Percentiles rank a stretch among this genome's conserved stretches.
Evolutionary conservation across 2,329 filamentous ascomycete species (phyloP).

Genomic region (Fusarium sambucinum): DNA sequence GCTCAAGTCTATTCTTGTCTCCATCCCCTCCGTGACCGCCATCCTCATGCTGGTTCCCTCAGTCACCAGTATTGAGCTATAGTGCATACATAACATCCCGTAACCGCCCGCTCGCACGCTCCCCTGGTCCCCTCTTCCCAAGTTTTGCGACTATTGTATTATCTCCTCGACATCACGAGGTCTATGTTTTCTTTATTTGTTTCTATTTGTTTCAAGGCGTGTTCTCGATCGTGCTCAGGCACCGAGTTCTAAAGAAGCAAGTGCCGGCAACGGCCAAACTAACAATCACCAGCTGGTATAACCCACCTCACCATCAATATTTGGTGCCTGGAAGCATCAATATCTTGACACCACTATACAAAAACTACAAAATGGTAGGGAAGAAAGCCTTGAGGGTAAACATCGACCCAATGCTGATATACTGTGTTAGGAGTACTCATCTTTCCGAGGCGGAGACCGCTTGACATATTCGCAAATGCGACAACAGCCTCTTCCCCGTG

Average conservation of each 20-base stretch:
- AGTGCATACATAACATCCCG: slow-evolving; percentile 62
- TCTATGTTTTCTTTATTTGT: slow-evolving; percentile 47
- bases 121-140: slow-evolving; percentile 52
- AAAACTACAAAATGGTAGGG: slow-evolving; percentile 52
- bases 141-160: slow-evolving; percentile 57
- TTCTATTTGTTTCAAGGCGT: slow-evolving; percentile 50
- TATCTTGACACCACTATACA: slow-evolving; percentile 13
- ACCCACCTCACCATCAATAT: slow-evolving; percentile 28
- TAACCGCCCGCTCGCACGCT: slow-evolving; percentile 57
- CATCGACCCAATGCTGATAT: slow-evolving; percentile 4
- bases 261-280: slow-evolving; percentile 56
- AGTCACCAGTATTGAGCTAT: slow-evolving; percentile 41
- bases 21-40: slow-evolving; percentile 43
- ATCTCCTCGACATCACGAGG: slow-evolving; percentile 52
- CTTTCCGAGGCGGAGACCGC: slow-evolving; percentile 53
- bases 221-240: slow-evolving; percentile 35
- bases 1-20: slow-evolving; percentile 47
- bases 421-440: slow-evolving; percentile 52
- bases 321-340: slow-evolving; percentile 38
- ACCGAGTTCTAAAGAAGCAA: slow-evolving; percentile 45
- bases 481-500: slow-evolving; percentile 63
- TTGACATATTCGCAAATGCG: slow-evolving; percentile 64
- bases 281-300: slow-evolving; percentile 37
- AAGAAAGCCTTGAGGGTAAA: background rate
- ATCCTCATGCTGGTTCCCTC: slow-evolving; percentile 42